Percentiles rank a stretch among this genome's conserved stretches.
Conservation (phyloP, 768 basidiomycete genomes). For the Leccinum ochraceum region DNA sequence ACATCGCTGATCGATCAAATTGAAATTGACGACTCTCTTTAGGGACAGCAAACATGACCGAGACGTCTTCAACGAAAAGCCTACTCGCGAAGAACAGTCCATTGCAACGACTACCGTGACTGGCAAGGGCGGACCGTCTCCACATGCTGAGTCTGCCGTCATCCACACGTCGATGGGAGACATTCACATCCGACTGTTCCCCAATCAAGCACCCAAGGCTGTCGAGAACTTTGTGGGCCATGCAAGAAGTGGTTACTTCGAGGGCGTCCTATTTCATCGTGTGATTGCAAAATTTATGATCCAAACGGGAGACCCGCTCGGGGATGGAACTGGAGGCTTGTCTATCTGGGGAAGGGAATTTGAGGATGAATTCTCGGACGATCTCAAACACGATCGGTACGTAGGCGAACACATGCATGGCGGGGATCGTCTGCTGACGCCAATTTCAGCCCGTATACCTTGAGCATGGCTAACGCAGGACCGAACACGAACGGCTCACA, state of each 20-base stretch:
- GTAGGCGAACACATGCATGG: slow-evolving; percentile 13
- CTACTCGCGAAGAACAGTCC: slow-evolving; percentile 93
- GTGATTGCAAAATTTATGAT: slow-evolving; percentile 99
- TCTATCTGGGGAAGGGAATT: slow-evolving; percentile 91
- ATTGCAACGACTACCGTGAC: slow-evolving; percentile 65
- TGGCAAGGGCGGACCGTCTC: slow-evolving; percentile 58
- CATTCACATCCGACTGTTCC: slow-evolving; percentile 87
- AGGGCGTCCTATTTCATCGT: slow-evolving; percentile 93
- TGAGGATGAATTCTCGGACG: slow-evolving; percentile 91
- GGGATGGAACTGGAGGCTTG: slow-evolving; percentile 89
- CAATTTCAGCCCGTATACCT: slow-evolving; percentile 76
- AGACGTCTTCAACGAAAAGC: slow-evolving; percentile 97
- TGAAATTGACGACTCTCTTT: slow-evolving; percentile 3
- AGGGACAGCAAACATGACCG: slow-evolving; percentile 90
- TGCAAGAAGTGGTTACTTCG: slow-evolving; percentile 85
- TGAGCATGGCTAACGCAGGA: slow-evolving; percentile 95
- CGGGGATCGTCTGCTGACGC: slow-evolving; percentile 5
- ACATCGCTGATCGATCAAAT: not conserved
- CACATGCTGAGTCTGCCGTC: slow-evolving; percentile 75
- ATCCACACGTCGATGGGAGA: slow-evolving; percentile 97
- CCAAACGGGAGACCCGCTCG: slow-evolving; percentile 94
- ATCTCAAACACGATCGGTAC: slow-evolving; percentile 87
- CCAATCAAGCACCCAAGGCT: slow-evolving; percentile 88
- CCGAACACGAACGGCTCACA: slow-evolving; percentile 92
- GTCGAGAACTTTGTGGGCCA: slow-evolving; percentile 99